Evolutionary conservation across 202 grass and related monocot species (phyloP).

Genomic region (Thinopyrum obtusiflorum): DNA sequence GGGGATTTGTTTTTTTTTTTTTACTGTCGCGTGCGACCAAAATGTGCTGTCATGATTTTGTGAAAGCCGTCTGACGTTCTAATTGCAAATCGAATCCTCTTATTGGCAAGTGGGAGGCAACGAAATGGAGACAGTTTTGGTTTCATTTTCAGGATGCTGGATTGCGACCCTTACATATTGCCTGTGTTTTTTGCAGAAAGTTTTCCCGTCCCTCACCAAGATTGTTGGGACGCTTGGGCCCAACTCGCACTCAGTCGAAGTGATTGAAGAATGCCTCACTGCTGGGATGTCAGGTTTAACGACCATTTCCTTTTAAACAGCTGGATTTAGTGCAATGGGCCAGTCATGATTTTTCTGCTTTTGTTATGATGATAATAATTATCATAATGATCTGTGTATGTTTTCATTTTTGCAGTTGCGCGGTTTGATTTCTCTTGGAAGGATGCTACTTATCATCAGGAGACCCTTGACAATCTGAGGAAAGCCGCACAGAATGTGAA

Average conservation of each 20-base stretch:
- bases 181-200: slow-evolving; percentile 54
- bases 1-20: neutral
- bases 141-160: neutral
- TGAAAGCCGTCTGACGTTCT: neutral
- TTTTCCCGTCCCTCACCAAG: slow-evolving; percentile 91
- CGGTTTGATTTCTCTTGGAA: slow-evolving; percentile 93
- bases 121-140: neutral
- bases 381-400: neutral
- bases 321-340: neutral
- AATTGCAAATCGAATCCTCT: neutral
- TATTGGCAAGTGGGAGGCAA: neutral
- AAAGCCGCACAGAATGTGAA: slow-evolving; percentile 74
- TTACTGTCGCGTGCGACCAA: neutral
- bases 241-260: slow-evolving; percentile 70
- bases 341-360: neutral
- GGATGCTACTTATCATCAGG: slow-evolving; percentile 83
- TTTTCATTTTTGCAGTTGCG: slow-evolving; percentile 61
- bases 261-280: slow-evolving; percentile 80
- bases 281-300: slow-evolving; percentile 94
- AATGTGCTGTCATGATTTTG: neutral
- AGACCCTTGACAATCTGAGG: slow-evolving; percentile 85
- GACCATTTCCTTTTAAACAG: neutral
- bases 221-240: slow-evolving; percentile 94
- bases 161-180: neutral
- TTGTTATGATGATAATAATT: neutral